Evolutionary conservation across 2,329 filamentous ascomycete genomes (phyloP), one percentile per base, ranked within the genome.

Genomic region (Furcasterigmium furcatum): DNA sequence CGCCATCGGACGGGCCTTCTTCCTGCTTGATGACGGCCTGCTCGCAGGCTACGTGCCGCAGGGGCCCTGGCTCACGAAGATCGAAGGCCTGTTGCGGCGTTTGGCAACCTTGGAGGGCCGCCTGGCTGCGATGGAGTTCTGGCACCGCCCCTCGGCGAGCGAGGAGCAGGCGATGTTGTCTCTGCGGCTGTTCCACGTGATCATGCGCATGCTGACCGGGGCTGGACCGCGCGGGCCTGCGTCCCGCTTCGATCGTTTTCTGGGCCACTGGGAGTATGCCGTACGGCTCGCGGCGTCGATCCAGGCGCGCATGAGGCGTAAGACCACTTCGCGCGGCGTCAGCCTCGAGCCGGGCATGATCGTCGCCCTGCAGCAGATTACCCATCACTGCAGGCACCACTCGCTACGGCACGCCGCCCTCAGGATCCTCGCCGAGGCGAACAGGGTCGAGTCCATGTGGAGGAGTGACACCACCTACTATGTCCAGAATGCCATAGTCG

Each of bases 371-470:
- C 58, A 50, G 40, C 5, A 55, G n/a, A 45, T 47, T 2, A 50
- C 38, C 2, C 48, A 49, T 13, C 52, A 58, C 4, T 61, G 59
- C 30, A 53, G 59, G 1, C 58, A 62, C 30, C 55, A 57, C 2
- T 12, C 50, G 2, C 29, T 58, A 8, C 51, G 59, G 4, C 46
- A 54, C 8, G 42, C 50, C 13, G 55, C 53, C 9, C 24, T 60
- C 14, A 38, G 35, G 18, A 43, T 61, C 8, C 44, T 62, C 3
- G 16, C 35, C 5, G 36, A 45, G 9, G n/a, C 46, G 8, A 55
- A 57, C 16, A 41, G 57, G 10, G 52, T 58, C 12, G 59, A 62
- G 38, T 59, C 55, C 1, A 47, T 58, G 41, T 61, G 58, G 59
- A 52, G 51, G 35, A 61, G 58, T 24, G 47, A 44, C 4, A 51